Evolutionary conservation across 2,329 filamentous ascomycete species (phyloP).

Genomic region (Alternaria hordeiaustralica): DNA sequence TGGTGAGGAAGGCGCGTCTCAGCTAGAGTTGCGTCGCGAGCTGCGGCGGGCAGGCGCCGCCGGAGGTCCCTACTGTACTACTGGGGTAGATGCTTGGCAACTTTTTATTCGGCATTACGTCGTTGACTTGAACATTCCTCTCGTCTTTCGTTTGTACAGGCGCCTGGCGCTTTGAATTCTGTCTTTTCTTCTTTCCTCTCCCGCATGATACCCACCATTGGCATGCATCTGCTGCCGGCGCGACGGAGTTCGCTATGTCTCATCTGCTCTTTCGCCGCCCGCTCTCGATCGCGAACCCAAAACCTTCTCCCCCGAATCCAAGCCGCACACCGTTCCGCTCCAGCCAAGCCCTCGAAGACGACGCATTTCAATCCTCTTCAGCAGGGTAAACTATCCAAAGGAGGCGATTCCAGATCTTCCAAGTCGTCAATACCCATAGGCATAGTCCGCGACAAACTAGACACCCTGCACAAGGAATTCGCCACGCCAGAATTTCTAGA

Average conservation of each 20-base stretch:
- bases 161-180: not conserved
- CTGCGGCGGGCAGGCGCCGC: slow-evolving; percentile 18
- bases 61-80: slow-evolving; percentile 15
- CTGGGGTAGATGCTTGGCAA: slow-evolving; percentile 18
- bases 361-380: not conserved
- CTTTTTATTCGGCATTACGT: slow-evolving; percentile 33
- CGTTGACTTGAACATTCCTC: not conserved
- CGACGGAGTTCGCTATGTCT: slow-evolving; percentile 48
- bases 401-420: not conserved
- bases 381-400: not conserved
- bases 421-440: not conserved
- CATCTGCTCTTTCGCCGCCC: slow-evolving; percentile 48
- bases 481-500: slow-evolving; percentile 28
- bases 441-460: slow-evolving; percentile 19
- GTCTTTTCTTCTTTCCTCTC: not conserved
- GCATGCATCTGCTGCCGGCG: slow-evolving; percentile 36
- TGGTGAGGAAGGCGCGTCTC: slow-evolving; percentile 26
- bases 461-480: slow-evolving; percentile 22
- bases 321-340: slow-evolving; percentile 19
- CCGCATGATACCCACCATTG: slow-evolving; percentile 4
- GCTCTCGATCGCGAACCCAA: slow-evolving; percentile 22
- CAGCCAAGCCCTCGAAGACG: not conserved
- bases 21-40: slow-evolving; percentile 23
- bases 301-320: slow-evolving; percentile 40
- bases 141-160: not conserved